Evolutionary conservation across 2,329 filamentous ascomycete species (phyloP), one percentile per base, ranked within the genome.

Genomic region (Nannizziopsis barbatae): DNA sequence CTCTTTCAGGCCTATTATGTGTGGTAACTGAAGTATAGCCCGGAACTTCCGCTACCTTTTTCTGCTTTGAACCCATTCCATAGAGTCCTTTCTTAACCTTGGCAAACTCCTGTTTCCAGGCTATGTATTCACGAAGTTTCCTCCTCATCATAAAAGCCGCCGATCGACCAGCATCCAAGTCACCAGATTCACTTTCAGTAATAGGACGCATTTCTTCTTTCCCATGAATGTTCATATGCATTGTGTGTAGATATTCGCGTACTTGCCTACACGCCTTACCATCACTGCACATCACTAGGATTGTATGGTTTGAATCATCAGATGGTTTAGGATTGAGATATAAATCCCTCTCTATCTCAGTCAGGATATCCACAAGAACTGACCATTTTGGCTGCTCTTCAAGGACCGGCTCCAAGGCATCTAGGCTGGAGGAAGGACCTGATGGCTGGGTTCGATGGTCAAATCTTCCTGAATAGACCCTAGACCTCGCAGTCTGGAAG

Each of bases 381-480:
- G 75, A 74, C 92, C 92, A 98, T 63, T 98, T 98, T 2, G 92
- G 92, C 56, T 93, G 82, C 62, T 95, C 89, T 65, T 98, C 92
- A 1, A 98, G 75, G 0, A 94, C 83, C 0, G 90, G 86, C 3
- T 79, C 75, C 6, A 95, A 70, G 0, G 82, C 77, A 56, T 87
- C 69, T 15, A 77, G 67, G 68, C 62, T 43, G 10, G 50, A 37
- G 2, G 33, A 33, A 22, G 47, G 27, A 12, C 15, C 35, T 39
- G 65, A 56, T 12, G 69, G 67, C 36, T 70, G 70, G 3, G 75
- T 68, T 42, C 75, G 78, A 27, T 80, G 75, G 47, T 71, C 79
- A 38, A 86, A 76, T 56, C 79, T 83, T 3, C 81, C 81, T 7
- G 83, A 80, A 60, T 95, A 98, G 4, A 95, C 90, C 55, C 92